Evolutionary conservation across 2,329 filamentous ascomycete genomes (phyloP), one percentile per base, ranked within the genome.

Genomic region (Sclerotiophoma versabilis): DNA sequence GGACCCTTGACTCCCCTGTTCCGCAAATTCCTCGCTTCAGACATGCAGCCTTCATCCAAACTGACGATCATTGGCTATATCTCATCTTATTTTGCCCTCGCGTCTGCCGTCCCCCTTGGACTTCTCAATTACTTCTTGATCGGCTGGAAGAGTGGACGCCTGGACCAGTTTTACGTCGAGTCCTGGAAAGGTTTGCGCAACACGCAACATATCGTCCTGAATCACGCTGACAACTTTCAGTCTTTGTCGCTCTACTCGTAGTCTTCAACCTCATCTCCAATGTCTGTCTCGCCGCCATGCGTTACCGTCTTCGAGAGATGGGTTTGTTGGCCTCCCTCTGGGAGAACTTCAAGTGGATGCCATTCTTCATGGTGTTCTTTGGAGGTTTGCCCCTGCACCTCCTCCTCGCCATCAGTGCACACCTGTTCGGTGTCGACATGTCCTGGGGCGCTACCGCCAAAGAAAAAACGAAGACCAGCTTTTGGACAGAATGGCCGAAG

Each of bases 401-500:
- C 23, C 68, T 86, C 37, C 62, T 67, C 14, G 77, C 79, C 2
- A 71, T 87, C 12, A 66, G 79, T 51, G 80, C 84, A 63, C 88
- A 87, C 66, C 74, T 87, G 66, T 90, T 95, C 72, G 86, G 90
- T 77, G 86, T 93, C 70, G 84, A 95, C 76, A 93, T 95, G 88
- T 85, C 84, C 3, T 95, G 91, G 91, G 91, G 91, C 44, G 87
- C 91, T 1, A 96, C 92, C 0, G 84, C 87, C 33, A 96, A 96
- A 77, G 92, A 96, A 77, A 86, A 85, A 43, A 88, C 91, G 69
- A 88, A 89, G 71, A 89, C 87, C 36, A 91, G 91, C 76, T 93
- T 93, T 76, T 93, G 92, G 76, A 90, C 90, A 58, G 90, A 93
- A n/a, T n/a, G n/a, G 85, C 85, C 43, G 88, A 92, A 66, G 87